Base-by-base conservation (phyloP, 208 protist species). In the Trypanosoma rangeli region DNA sequence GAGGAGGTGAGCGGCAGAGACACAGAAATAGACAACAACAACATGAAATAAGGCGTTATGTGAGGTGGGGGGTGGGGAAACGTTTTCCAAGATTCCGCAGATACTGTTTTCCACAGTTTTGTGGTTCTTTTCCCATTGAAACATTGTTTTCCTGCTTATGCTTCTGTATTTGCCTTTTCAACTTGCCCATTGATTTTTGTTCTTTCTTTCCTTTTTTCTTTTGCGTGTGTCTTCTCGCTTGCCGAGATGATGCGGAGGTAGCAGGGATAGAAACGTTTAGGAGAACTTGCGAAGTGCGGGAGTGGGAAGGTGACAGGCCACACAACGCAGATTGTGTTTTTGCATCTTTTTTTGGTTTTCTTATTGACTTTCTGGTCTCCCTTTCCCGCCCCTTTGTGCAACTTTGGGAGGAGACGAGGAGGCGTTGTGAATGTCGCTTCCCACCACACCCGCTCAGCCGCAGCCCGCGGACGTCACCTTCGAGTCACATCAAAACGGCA, bases 381-480 rank as follows among this genome's bases (percentile, higher is more conserved):
- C 33, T 37, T 7, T 2, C 33, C 33, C 33, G 33, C 33, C 33
- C 10, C 1, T 46, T 1, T 5, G 42, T 46, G 42, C 12, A 16
- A 18, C 15, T 46, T 1, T 31, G 56, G 24, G 31, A 26, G 29
- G 29, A 16, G 28, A 16, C n/a, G 52, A 15, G 24, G 33, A 29
- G 35, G 0, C 15, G 29, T 9, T n/a, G 20, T 15, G 39, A 5
- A 70, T 63, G 53, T 58, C 65, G 16, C 16, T 53, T 3, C 60
- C 65, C 24, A 12, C 33, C 16, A 7, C 0, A 24, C 9, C 22
- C 31, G 5, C 24, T 44, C 50, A 49, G 15, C 16, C 49, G 26
- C 46, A 73, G 24, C 24, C 48, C 39, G 48, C 68, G 18, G 33
- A 59, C 65, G 33, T 73, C 31, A 28, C 57, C 8, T 58, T 73